A percentile compares a stretch with the other conserved stretches of the same genome.
Conservation (phyloP, 2,329 filamentous ascomycete species). For the Alternaria ethzedia region DNA sequence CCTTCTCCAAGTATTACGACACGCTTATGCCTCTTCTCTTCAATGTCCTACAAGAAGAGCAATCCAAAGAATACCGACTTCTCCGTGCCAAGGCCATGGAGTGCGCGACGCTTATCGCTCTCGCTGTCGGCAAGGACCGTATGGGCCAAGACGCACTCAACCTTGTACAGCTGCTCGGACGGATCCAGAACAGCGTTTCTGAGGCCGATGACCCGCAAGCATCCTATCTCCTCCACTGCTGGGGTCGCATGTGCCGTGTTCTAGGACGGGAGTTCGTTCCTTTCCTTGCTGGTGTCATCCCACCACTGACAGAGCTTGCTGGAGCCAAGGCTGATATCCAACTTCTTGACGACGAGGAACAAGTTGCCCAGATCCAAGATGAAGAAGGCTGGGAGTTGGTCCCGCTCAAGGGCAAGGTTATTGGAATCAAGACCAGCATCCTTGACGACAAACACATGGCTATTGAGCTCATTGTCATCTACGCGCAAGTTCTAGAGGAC, state of each 20-base stretch:
- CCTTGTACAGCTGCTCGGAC: slow-evolving; percentile 84
- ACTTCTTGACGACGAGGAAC: slow-evolving; percentile 91
- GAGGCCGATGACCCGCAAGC: slow-evolving; percentile 95
- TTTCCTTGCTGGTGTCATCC: slow-evolving; percentile 92
- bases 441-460: slow-evolving; percentile 99
- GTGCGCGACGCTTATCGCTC: slow-evolving; percentile 92
- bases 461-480: slow-evolving; percentile 97
- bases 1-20: slow-evolving; percentile 94
- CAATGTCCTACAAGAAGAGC: slow-evolving; percentile 85
- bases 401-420: slow-evolving; percentile 95
- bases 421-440: slow-evolving; percentile 95
- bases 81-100: slow-evolving; percentile 98
- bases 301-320: slow-evolving; percentile 86
- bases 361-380: slow-evolving; percentile 88
- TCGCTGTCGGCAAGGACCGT: slow-evolving; percentile 92
- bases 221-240: slow-evolving; percentile 97
- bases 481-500: slow-evolving; percentile 92
- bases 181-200: slow-evolving; percentile 79
- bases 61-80: slow-evolving; percentile 89
- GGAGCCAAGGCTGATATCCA: slow-evolving; percentile 97
- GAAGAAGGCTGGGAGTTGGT: slow-evolving; percentile 98
- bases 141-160: slow-evolving; percentile 87
- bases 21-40: slow-evolving; percentile 95
- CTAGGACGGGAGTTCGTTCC: slow-evolving; percentile 89
- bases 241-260: slow-evolving; percentile 98